phyloP scores from a whole-genome alignment of 805 yeast genomes.

The Starmerella khaoyaiensis region DNA sequence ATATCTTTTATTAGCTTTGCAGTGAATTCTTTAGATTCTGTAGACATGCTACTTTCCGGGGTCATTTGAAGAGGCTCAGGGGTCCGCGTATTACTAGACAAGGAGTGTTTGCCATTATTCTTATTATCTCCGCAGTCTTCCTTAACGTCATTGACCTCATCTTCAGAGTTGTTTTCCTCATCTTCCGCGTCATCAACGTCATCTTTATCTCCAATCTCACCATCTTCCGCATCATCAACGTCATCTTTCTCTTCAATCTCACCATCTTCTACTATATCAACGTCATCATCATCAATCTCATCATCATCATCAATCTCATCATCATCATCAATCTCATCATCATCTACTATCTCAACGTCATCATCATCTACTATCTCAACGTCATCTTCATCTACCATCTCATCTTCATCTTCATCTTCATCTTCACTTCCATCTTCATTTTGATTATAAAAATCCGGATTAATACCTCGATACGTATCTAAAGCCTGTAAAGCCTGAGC shows the following conservation, averaged over 20 bases:
- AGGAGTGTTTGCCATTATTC: background rate
- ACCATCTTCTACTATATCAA: background rate
- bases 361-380: background rate
- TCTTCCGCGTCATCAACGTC: background rate
- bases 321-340: background rate
- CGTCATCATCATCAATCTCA: conserved; percentile 1
- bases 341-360: background rate
- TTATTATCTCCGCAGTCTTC: background rate
- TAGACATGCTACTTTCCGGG: too few relatives aligned
- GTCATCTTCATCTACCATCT: background rate
- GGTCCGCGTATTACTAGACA: background rate
- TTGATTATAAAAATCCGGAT: background rate
- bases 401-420: background rate
- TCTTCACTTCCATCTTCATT: background rate
- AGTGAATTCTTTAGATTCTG: too few relatives aligned
- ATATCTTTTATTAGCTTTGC: background rate
- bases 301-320: background rate
- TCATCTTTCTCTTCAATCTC: background rate
- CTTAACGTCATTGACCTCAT: background rate
- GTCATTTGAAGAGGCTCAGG: too few relatives aligned
- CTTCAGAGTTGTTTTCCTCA: background rate
- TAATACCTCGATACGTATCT: conserved; percentile 4
- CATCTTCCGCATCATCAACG: background rate
- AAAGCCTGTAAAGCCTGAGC: conserved; percentile 6
- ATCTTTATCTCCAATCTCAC: background rate